These are phyloP conservation scores for Ceratobasidium papillatum DNA, from an alignment of 1,284 basidiomycete species.

Conservation along the genomic window DNA sequence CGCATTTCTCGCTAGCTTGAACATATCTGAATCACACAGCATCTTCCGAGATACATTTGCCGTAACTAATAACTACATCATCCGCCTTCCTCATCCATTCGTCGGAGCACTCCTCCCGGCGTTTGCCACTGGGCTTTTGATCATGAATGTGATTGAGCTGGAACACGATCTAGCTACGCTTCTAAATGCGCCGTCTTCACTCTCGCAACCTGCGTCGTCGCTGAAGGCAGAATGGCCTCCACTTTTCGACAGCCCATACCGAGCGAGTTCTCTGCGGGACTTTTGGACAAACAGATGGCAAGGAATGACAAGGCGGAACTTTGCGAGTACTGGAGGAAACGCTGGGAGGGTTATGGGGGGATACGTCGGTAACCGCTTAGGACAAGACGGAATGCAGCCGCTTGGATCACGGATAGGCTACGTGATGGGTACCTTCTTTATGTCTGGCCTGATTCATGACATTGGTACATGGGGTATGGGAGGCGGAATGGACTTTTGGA, in stretches of 20 bases:
- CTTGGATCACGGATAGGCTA: conserved; percentile 49
- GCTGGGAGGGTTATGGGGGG: background rate
- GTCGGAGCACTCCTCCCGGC: background rate
- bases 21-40: background rate
- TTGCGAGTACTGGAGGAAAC: conserved; percentile 13
- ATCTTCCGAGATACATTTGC: conserved; percentile 18
- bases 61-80: background rate
- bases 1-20: background rate
- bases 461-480: conserved; percentile 67
- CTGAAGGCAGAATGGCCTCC: conserved; percentile 43
- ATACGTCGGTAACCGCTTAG: background rate
- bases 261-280: conserved; percentile 40
- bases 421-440: conserved; percentile 64
- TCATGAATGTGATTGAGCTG: conserved; percentile 1
- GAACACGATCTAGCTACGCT: conserved; percentile 3
- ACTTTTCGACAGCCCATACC: conserved; percentile 39
- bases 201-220: conserved; percentile 4
- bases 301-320: conserved; percentile 27
- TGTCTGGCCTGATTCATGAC: conserved; percentile 67
- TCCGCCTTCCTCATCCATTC: conserved; percentile 11
- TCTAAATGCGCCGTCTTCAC: background rate
- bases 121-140: background rate
- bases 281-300: conserved; percentile 47
- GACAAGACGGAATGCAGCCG: background rate
- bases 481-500: conserved; percentile 58